Base-by-base conservation (phyloP, 305 asterid genomes). In the Fraxinus platypoda region DNA sequence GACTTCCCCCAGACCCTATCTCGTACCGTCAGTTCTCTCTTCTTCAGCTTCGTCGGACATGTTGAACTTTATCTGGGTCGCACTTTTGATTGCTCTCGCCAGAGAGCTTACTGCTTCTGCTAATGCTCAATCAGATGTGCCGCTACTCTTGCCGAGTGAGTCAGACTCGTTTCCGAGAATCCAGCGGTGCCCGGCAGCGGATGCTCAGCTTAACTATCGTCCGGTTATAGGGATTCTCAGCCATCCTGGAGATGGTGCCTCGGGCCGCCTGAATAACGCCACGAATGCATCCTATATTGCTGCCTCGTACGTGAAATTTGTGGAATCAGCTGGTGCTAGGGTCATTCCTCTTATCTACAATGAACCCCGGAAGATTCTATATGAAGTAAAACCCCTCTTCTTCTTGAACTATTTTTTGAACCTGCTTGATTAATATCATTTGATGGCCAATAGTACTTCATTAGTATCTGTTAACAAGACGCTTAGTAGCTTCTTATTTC, bases 181-280 rank as follows among this genome's bases (percentile, higher is more conserved):
- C 77, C 85, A 89, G 17, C 80, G 87, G 49, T 93, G 96, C 75
- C 90, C 88, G 64, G 84, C 94, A 19, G 78, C 46, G 72, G 88
- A 93, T 66, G 90, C 93, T 54, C 84, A 84, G 35, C 93, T 94
- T 21, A 91, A 94, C 52, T 90, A 87, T 86, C 91, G 94, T 5
- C 99, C 99, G 30, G 90, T 94, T 26, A 91, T 96, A 70, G 99
- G 99, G 38, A 91, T 96, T 77, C 75, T 94, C 6, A 92, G 92
- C 79, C 98, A 96, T 86, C 98, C 98, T 0, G 97, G 99, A 8
- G 97, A 95, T 28, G 99, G 99, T 33, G 97, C 97, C 70, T 93
- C 97, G 57, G 98, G 98, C n/a, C 88, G 94, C 33, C 92, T 93
- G 64, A 89, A 73, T 70, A 89, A 94, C 80, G 93, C 88, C 5